These are phyloP conservation scores for Ceratocystis lukuohia DNA, from an alignment of 2,329 filamentous ascomycete genomes.

Conservation along the genomic window DNA sequence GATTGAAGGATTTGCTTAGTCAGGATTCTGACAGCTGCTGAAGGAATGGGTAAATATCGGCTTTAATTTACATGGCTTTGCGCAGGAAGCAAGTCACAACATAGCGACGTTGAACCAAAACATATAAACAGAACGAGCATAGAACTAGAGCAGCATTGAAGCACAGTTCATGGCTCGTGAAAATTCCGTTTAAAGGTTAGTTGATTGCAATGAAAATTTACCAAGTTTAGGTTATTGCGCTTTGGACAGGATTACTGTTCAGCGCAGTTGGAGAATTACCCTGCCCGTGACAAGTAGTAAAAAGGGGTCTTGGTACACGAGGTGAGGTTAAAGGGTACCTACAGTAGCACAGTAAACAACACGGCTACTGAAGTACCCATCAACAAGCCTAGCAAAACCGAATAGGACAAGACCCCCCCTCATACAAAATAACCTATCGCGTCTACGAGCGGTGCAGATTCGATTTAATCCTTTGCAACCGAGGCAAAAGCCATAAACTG, in stretches of 20 bases:
- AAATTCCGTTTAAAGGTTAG: not conserved
- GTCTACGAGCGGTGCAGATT: not conserved
- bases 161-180: not conserved
- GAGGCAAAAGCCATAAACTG: constrained; percentile 8
- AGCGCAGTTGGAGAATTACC: not conserved
- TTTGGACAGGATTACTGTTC: not conserved
- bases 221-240: too few species aligned
- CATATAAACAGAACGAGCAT: not conserved
- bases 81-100: not conserved
- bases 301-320: not conserved
- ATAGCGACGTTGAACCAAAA: not conserved
- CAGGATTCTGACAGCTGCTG: not conserved
- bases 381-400: not conserved
- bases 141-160: not conserved
- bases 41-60: not conserved
- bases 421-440: not conserved
- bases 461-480: constrained; percentile 3
- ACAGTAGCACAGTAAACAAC: not conserved
- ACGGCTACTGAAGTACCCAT: not conserved
- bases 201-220: too few species aligned
- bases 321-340: not conserved
- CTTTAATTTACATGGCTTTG: not conserved
- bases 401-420: not conserved
- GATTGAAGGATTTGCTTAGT: not conserved
- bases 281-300: not conserved